Conservation (phyloP, 768 basidiomycete species). For the Strobilomyces dryophilus region DNA sequence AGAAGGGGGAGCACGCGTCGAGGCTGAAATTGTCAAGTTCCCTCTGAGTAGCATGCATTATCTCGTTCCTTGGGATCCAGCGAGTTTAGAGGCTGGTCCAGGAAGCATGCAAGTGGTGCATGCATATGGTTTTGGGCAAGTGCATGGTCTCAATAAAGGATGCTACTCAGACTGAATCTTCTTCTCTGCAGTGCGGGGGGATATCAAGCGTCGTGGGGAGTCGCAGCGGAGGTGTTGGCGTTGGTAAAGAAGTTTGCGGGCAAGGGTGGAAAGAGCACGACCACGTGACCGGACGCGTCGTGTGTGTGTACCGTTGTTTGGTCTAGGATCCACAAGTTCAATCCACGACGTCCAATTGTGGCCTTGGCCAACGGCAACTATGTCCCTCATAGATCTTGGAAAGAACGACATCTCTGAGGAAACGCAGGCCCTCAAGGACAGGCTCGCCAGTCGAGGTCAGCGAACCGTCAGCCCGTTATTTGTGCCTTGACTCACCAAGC, state of each 20-base stretch:
- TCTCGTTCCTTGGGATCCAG: slow-evolving; percentile 16
- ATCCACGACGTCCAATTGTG: slow-evolving; percentile 14
- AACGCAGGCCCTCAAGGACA: slow-evolving; percentile 34
- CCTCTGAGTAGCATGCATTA: slow-evolving; percentile 26
- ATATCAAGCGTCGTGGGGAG: slow-evolving; percentile 42
- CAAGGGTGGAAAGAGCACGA: slow-evolving; percentile 16
- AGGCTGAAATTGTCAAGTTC: slow-evolving; percentile 39
- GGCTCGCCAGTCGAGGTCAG: slow-evolving; percentile 35
- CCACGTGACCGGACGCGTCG: slow-evolving; percentile 32
- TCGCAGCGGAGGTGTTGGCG: slow-evolving; percentile 36
- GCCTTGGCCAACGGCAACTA: slow-evolving; percentile 18
- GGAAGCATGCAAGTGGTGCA: slow-evolving; percentile 41
- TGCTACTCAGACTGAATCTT: slow-evolving; percentile 7
- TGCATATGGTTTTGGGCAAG: slow-evolving; percentile 59
- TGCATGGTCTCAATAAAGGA: background rate
- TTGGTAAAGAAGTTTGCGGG: slow-evolving; percentile 15
- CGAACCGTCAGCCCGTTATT: background rate
- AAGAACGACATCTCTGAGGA: slow-evolving; percentile 39
- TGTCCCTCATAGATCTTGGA: slow-evolving; percentile 38
- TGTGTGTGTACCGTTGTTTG: slow-evolving; percentile 27
- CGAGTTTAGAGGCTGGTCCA: slow-evolving; percentile 14
- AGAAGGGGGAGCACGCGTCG: slow-evolving; percentile 53
- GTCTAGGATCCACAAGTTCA: slow-evolving; percentile 6
- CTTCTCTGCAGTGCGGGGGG: slow-evolving; percentile 30
- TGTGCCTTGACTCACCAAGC: slow-evolving; percentile 4